These are phyloP conservation scores for Vitellaria paradoxa DNA, from an alignment of 179 eudicot species.

Conservation along the genomic window DNA sequence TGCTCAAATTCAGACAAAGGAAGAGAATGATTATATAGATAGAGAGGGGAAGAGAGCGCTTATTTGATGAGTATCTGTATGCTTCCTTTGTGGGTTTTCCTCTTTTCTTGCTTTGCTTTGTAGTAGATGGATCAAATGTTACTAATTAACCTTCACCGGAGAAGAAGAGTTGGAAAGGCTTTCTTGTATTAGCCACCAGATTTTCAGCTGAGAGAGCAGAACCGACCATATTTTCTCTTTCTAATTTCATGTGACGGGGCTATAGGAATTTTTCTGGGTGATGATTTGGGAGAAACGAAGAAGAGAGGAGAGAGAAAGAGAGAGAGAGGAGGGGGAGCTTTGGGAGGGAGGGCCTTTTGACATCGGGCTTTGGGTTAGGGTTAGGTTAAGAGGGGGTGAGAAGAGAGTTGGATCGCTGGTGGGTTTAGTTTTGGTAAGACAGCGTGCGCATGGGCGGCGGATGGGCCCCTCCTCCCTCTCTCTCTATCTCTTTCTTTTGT, in stretches of 20 bases:
- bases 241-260: conserved; percentile 12
- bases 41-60: neutral
- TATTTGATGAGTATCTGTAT: neutral
- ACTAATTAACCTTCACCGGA: conserved; percentile 6
- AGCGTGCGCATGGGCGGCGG: conserved; percentile 75
- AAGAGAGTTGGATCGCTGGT: conserved; percentile 20
- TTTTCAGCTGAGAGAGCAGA: conserved; percentile 27
- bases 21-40: neutral
- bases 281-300: conserved; percentile 1
- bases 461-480: conserved; percentile 27
- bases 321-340: conserved; percentile 17
- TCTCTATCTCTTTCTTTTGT: too few relatives aligned
- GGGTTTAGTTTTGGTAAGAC: conserved; percentile 32
- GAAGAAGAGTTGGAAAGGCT: conserved; percentile 2
- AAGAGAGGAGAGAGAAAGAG: conserved; percentile 26
- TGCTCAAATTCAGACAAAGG: conserved; percentile 1
- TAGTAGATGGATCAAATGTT: neutral
- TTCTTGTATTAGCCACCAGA: conserved; percentile 15
- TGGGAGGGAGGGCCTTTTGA: conserved; percentile 12
- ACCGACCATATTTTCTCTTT: conserved; percentile 16
- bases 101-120: neutral
- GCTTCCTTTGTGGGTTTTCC: neutral
- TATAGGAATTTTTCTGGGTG: conserved; percentile 12
- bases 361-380: conserved; percentile 43
- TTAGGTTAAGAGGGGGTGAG: conserved; percentile 31